Conservation (phyloP, 2,329 filamentous ascomycete species). For the Diaporthe ampelina region DNA sequence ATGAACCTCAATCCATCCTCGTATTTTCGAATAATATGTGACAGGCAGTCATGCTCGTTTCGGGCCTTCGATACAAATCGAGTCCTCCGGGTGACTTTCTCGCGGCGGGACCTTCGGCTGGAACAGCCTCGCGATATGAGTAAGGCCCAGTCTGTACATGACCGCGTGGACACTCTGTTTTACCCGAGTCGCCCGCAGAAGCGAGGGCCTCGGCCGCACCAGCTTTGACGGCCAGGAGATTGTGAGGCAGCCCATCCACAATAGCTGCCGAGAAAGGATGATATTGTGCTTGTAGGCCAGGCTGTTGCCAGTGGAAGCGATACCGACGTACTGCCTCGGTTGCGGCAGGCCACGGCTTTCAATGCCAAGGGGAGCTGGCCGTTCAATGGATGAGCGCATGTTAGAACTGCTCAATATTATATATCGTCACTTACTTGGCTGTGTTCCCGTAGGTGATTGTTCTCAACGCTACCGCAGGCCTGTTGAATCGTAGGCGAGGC, state of each 20-base stretch:
- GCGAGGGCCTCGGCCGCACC: conserved; percentile 9
- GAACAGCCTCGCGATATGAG: not conserved
- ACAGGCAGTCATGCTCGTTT: not conserved
- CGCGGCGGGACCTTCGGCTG: not conserved
- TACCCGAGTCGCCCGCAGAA: conserved; percentile 20
- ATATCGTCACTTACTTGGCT: not conserved
- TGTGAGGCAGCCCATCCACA: conserved; percentile 21
- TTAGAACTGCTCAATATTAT: not conserved
- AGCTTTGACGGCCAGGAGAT: conserved; percentile 1
- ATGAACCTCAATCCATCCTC: not conserved
- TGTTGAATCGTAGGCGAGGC: not conserved
- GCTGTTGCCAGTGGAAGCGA: not conserved
- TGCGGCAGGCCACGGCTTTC: not conserved
- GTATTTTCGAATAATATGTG: not conserved
- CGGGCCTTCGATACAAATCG: not conserved
- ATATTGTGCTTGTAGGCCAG: not conserved
- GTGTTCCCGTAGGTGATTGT: not conserved
- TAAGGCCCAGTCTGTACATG: not conserved
- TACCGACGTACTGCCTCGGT: not conserved
- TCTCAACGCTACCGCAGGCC: not conserved
- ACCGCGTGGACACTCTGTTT: not conserved
- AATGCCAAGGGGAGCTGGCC: not conserved
- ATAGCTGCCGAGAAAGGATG: not conserved
- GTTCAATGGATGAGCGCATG: not conserved
- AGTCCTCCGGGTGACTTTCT: not conserved